Base-by-base conservation (phyloP, 2,329 filamentous ascomycete species). In the Trichoderma breve region DNA sequence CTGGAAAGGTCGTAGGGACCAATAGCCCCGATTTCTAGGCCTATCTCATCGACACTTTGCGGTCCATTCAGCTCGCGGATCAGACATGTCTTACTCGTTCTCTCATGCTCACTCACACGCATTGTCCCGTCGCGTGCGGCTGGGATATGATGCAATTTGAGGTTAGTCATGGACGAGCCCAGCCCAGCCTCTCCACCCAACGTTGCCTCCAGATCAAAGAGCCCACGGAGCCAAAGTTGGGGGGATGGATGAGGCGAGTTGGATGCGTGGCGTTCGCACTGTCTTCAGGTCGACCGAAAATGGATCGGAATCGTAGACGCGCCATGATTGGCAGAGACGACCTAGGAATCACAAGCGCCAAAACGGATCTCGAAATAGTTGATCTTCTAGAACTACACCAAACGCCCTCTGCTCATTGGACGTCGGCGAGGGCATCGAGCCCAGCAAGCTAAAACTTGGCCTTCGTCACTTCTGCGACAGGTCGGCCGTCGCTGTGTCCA, bases 211-310 rank as follows among this genome's bases (percentile, higher is more conserved):
- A 67, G 51, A 67, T 60, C 28, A n/a, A n/a, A 58, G 26, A 32
- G 43, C 43, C 55, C 26, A 58, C 39, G 39, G 15, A 43, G 18
- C 39, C 39, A 43, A 43, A 43, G 39, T 43, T 43, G 39, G 39
- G 39, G 8, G 18, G 28, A 57, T 34, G 43, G 26, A 28, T 57
- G 53, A 30, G 47, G 53, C 43, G 36, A 36, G 34, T 32, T 43
- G 34, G 53, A 26, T 34, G 51, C 24, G 39, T 26, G 53, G 28
- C 55, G 55, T 71, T 78, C 76, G 74, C 78, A 80, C 77, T 77
- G 79, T 53, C 61, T 34, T 36, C 70, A 77, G 72, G 77, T 79
- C 75, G 75, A 75, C 79, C 79, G 78, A 79, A 79, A 78, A 80
- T 76, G 74, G 77, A 79, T 77, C 80, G 79, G 77, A 80, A 79